phyloP scores from a whole-genome alignment of 768 basidiomycete genomes.

The Boletus patriciae region DNA sequence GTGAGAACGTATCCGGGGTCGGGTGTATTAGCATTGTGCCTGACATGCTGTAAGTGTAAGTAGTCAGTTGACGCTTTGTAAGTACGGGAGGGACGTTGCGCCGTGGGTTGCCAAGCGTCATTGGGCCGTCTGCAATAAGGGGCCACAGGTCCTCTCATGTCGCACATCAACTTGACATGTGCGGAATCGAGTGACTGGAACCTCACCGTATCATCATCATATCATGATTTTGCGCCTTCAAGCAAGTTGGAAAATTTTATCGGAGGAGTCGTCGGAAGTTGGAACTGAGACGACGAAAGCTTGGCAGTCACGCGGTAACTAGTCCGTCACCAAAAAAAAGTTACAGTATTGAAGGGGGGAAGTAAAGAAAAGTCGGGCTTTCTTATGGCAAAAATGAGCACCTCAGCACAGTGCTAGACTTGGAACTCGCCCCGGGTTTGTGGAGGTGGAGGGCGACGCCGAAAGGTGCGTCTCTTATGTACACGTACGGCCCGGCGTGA shows the following conservation, averaged over 20 bases:
- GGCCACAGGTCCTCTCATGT: no score
- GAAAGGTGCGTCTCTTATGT: background rate
- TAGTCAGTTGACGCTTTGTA: no score
- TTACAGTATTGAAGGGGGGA: background rate
- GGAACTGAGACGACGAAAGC: background rate
- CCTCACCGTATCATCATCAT: no score
- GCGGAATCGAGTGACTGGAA: no score
- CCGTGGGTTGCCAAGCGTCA: background rate
- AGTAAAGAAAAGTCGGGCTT: background rate
- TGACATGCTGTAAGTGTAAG: background rate
- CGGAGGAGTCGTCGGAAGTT: background rate
- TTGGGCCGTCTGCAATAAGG: background rate
- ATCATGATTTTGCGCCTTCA: no score
- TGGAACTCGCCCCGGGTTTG: no score
- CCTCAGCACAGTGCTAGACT: background rate
- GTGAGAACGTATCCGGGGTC: background rate
- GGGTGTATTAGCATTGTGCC: background rate
- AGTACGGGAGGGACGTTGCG: background rate
- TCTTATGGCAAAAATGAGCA: background rate
- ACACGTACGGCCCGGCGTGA: background rate
- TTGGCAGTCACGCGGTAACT: no score
- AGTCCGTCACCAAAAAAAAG: background rate
- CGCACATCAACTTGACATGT: no score
- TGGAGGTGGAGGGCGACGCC: background rate
- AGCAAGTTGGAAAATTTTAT: no score